These are phyloP conservation scores for Coemansia aciculifera DNA, from an alignment of 192 early-diverging fungal genomes.

Conservation along the genomic window DNA sequence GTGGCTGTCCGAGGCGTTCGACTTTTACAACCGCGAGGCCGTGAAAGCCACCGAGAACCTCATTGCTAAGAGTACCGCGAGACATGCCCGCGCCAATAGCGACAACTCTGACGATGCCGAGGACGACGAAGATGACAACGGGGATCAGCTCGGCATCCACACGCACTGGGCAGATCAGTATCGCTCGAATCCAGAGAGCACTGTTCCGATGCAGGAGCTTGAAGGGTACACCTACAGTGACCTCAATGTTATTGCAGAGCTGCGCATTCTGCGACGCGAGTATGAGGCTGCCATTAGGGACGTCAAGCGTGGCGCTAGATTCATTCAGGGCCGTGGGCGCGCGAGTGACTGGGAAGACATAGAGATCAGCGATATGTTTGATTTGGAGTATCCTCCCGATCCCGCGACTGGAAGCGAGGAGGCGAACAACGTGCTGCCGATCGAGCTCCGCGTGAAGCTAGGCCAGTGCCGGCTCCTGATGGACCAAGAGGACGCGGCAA, in stretches of 20 bases:
- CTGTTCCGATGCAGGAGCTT: constrained; percentile 50
- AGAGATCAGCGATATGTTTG: constrained; percentile 57
- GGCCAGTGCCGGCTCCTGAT: constrained; percentile 77
- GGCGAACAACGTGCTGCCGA: constrained; percentile 58
- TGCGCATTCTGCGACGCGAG: constrained; percentile 78
- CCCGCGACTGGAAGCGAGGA: constrained; percentile 13
- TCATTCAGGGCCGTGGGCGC: constrained; percentile 68
- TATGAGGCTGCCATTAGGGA: constrained; percentile 70
- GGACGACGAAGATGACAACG: constrained; percentile 1
- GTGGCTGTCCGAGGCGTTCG: constrained; percentile 42
- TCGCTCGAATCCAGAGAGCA: constrained; percentile 18
- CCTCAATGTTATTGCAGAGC: constrained; percentile 82
- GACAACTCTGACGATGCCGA: constrained; percentile 1
- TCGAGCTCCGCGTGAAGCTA: constrained; percentile 84
- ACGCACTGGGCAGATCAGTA: constrained; percentile 45
- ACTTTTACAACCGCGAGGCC: constrained; percentile 60
- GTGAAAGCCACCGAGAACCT: constrained; percentile 61
- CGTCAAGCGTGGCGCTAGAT: constrained; percentile 70
- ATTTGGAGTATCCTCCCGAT: constrained; percentile 62
- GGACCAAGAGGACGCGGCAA: constrained; percentile 67
- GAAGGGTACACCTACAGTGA: constrained; percentile 73
- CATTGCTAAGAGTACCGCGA: constrained; percentile 42
- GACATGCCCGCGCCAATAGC: neutral
- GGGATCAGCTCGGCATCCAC: constrained; percentile 1
- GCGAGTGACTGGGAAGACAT: constrained; percentile 61